Percentiles rank a stretch among this genome's conserved stretches.
These are phyloP conservation scores for Triticum timopheevii DNA, from an alignment of 176 grass and related monocot species.

Conservation along the genomic window DNA sequence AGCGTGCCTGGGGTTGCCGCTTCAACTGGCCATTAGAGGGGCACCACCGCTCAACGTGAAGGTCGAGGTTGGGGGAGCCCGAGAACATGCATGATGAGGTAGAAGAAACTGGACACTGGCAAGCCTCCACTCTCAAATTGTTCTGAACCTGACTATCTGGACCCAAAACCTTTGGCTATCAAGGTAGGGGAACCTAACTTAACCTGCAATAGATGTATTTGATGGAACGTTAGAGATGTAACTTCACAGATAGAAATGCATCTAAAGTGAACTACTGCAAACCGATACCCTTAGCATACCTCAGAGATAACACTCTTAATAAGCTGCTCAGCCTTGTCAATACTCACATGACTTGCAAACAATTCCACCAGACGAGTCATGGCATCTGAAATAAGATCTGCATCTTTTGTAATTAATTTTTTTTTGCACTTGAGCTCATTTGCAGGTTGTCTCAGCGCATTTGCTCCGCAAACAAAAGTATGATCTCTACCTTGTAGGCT, in stretches of 20 bases:
- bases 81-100: too few species aligned
- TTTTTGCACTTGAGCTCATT: slow-evolving; percentile 55
- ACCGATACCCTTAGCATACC: slow-evolving; percentile 31
- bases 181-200: slow-evolving; percentile 80
- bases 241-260: neutral
- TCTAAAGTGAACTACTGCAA: neutral
- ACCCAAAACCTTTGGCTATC: slow-evolving; percentile 76
- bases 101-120: too few species aligned
- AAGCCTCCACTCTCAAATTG: slow-evolving; percentile 47
- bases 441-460: slow-evolving; percentile 85
- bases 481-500: slow-evolving; percentile 23
- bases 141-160: slow-evolving; percentile 56
- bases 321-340: slow-evolving; percentile 75
- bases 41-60: too few species aligned
- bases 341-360: slow-evolving; percentile 53
- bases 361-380: slow-evolving; percentile 65
- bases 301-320: slow-evolving; percentile 78
- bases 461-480: slow-evolving; percentile 74
- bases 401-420: slow-evolving; percentile 54
- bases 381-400: slow-evolving; percentile 44
- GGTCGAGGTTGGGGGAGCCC: too few species aligned
- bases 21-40: too few species aligned
- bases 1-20: too few species aligned
- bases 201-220: slow-evolving; percentile 47
- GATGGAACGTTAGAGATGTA: neutral